Base-by-base conservation (phyloP, 768 basidiomycete species). In the Mrakia blollopis region DNA sequence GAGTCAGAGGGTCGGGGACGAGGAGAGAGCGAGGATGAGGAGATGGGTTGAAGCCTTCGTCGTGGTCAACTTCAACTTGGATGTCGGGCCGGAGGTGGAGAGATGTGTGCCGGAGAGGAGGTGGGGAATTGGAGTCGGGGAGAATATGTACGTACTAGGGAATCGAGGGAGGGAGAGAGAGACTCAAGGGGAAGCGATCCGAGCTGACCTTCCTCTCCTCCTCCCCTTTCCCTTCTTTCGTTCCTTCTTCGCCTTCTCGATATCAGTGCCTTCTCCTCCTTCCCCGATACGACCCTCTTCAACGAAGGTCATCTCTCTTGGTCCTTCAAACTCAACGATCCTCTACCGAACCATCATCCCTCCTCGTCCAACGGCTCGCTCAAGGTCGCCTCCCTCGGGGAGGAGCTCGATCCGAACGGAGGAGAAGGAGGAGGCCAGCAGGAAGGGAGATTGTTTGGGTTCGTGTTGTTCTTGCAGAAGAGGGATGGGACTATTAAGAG, bases 251-350 rank as follows among this genome's bases (percentile, higher is more conserved):
- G 11, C 30, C 23, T 54, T 23, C n/a, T 25, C 44, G 44, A 11
- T 44, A n/a, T 70, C 79, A 97, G 94, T 74, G 92, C 94, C 2
- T 98, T 98, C 83, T 92, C 91, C 10, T 89, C 93, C 0, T 94
- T 98, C 81, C 94, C 94, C 0, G 94, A 98, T 81, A 93, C 93
- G 0, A 84, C 89, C 1, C 89, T 92, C 74, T 93, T 93, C 76
- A 89, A 92, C 65, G 90, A 95, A 81, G 93, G 93, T 9, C 89
- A 89, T 0, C 89, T 92, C 81, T 86, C 87, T 1, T 93, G 96
- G 83, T 93, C 92, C 0, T 96, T 96, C 85, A 89, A 94, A 70
- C 88, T 96, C 73, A 89, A 92, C 28, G 82, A 84, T 80, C 37
- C 72, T 28, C 47, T 65, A 7, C 54, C 75, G 23, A n/a, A 25